A percentile compares a stretch with the other conserved stretches of the same genome.
Evolutionary conservation across 2,329 filamentous ascomycete species (phyloP).

Genomic region (Talaromyces sp.): DNA sequence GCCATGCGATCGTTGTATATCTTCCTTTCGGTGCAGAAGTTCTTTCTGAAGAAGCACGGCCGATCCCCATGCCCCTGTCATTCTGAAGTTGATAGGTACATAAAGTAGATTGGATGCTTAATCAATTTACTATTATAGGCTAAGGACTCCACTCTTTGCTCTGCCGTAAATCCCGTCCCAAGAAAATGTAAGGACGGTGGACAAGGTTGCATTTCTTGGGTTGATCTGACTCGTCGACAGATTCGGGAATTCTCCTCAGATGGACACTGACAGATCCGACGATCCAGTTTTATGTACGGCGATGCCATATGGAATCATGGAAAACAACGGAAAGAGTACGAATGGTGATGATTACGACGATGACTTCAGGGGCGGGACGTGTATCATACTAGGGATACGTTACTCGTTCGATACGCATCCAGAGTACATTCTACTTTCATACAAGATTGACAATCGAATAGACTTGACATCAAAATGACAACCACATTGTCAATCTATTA

Average conservation of each 20-base stretch:
- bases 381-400: background rate
- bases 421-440: background rate
- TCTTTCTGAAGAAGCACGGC: background rate
- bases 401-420: too few relatives aligned
- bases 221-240: conserved; percentile 1
- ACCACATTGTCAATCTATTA: background rate
- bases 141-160: background rate
- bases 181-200: background rate
- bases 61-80: background rate
- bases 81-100: conserved; percentile 3
- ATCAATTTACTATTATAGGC: background rate
- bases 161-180: background rate
- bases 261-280: background rate
- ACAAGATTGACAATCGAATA: background rate
- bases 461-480: background rate
- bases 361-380: background rate
- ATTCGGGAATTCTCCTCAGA: background rate
- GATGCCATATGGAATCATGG: background rate
- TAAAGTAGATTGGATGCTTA: background rate
- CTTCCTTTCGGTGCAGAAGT: too few relatives aligned
- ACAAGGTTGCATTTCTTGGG: background rate
- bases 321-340: background rate
- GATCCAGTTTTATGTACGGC: background rate
- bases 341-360: background rate
- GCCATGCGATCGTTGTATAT: background rate